These are phyloP conservation scores for Backusella morwellensis DNA, from an alignment of 192 early-diverging fungal genomes.

Conservation along the genomic window DNA sequence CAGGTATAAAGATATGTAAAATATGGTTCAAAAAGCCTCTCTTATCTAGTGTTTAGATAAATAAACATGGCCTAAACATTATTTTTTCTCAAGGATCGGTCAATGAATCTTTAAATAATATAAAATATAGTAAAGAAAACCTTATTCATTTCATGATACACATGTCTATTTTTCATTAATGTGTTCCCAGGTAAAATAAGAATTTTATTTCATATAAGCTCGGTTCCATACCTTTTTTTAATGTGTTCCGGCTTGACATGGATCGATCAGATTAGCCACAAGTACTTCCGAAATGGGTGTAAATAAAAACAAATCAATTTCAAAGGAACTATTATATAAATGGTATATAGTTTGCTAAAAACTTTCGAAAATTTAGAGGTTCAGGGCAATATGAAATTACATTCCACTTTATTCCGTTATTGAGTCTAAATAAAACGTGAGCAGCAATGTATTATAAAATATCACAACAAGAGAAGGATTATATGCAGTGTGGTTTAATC, in stretches of 20 bases:
- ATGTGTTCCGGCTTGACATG: not conserved
- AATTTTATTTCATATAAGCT: not conserved
- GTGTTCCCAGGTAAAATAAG: not conserved
- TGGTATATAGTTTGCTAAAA: too few relatives aligned
- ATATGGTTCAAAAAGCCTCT: too few relatives aligned
- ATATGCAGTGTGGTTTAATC: too few relatives aligned
- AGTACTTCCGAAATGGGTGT: not conserved
- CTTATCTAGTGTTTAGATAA: not conserved
- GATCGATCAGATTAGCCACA: not conserved
- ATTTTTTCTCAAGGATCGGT: not conserved
- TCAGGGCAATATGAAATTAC: too few relatives aligned
- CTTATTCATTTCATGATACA: not conserved
- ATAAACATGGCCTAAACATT: not conserved
- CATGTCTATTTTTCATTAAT: not conserved
- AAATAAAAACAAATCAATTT: not conserved
- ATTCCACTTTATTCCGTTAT: too few relatives aligned
- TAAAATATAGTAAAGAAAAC: not conserved
- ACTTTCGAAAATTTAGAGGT: too few relatives aligned
- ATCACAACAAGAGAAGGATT: too few relatives aligned
- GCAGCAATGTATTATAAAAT: too few relatives aligned
- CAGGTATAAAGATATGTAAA: too few relatives aligned
- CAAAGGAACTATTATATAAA: not conserved
- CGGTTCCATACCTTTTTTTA: not conserved
- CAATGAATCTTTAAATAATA: not conserved
- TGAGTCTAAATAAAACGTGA: too few relatives aligned